Percentiles rank a stretch among this genome's conserved stretches.
phyloP scores from a whole-genome alignment of 192 early-diverging fungal species.

The Gaertneriomyces sp. region DNA sequence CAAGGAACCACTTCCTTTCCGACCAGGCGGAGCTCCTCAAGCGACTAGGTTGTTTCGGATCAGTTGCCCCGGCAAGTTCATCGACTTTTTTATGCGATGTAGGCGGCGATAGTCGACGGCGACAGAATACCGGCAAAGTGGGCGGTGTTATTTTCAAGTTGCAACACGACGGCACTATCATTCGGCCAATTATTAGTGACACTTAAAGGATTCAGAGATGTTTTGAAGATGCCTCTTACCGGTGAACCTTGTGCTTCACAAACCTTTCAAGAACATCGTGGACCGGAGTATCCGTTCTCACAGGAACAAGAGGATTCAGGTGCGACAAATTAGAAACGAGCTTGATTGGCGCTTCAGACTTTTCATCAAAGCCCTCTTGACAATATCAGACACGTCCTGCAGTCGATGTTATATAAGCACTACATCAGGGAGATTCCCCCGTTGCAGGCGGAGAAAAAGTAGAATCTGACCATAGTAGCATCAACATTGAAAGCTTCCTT shows the following conservation, averaged over 20 bases:
- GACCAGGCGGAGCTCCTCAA: conserved; percentile 41
- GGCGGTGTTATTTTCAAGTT: conserved; percentile 17
- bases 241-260: conserved; percentile 23
- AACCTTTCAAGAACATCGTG: conserved; percentile 33
- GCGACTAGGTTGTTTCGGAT: conserved; percentile 28
- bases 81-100: conserved; percentile 41
- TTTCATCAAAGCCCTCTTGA: conserved; percentile 39
- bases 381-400: conserved; percentile 46
- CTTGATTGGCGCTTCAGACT: conserved; percentile 34
- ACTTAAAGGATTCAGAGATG: no score
- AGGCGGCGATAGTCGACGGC: conserved; percentile 28
- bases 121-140: conserved; percentile 45
- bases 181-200: no score
- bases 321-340: conserved; percentile 43
- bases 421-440: no score
- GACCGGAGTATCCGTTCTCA: conserved; percentile 12
- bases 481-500: conserved; percentile 19
- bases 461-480: conserved; percentile 32
- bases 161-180: conserved; percentile 49
- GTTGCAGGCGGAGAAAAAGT: no score
- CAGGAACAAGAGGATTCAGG: conserved; percentile 37
- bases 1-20: conserved; percentile 33
- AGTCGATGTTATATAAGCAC: no score
- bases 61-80: conserved; percentile 16
- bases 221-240: no score